A percentile compares a stretch with the other conserved stretches of the same genome.
Evolutionary conservation across 352 stramenopile genomes (phyloP).

Genomic region (Globisporangium nodosum): DNA sequence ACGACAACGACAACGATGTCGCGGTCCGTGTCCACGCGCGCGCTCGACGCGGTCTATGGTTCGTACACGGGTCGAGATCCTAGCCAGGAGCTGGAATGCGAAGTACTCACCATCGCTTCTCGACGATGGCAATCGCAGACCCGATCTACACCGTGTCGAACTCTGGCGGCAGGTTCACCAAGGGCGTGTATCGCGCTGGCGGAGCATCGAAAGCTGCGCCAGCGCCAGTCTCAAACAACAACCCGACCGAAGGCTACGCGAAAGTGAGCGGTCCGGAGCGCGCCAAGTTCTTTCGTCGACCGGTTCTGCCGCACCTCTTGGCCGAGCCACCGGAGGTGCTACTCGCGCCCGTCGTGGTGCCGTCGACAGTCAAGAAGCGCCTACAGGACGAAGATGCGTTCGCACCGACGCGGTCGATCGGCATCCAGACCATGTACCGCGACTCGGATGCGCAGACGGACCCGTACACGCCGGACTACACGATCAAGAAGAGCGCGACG

Average conservation of each 20-base stretch:
- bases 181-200: constrained; percentile 43
- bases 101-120: too few relatives aligned
- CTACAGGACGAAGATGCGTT: constrained; percentile 25
- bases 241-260: constrained; percentile 28
- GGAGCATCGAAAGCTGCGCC: constrained; percentile 8
- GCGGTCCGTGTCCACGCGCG: constrained; percentile 41
- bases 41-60: constrained; percentile 81
- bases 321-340: constrained; percentile 84
- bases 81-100: background rate
- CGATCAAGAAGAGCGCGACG: constrained; percentile 45
- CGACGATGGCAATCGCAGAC: constrained; percentile 25
- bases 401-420: constrained; percentile 57
- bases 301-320: constrained; percentile 85
- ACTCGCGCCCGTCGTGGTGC: constrained; percentile 52
- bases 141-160: constrained; percentile 73
- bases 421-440: constrained; percentile 89
- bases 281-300: constrained; percentile 88
- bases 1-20: constrained; percentile 30
- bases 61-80: background rate
- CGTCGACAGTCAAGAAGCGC: constrained; percentile 24
- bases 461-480: constrained; percentile 91
- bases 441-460: constrained; percentile 93
- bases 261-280: constrained; percentile 66
- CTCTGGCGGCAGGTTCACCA: constrained; percentile 53
- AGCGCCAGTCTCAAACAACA: constrained; percentile 14